Conservation (phyloP, 164 flowering plant species). For the Amborella trichopoda region DNA sequence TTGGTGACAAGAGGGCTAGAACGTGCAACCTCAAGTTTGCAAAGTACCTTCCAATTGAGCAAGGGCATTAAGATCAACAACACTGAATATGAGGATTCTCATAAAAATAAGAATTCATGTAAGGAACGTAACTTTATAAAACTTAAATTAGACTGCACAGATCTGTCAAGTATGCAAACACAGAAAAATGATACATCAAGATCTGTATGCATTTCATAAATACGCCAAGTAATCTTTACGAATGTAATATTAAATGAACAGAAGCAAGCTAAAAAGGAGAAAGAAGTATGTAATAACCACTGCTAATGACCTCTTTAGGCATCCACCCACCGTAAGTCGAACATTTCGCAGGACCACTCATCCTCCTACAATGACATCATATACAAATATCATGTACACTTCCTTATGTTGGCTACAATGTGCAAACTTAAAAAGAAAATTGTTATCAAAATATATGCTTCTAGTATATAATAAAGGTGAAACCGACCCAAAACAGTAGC, state of each 20-base stretch:
- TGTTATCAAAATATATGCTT: not conserved
- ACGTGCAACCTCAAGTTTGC: too few relatives aligned
- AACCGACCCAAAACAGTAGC: not conserved
- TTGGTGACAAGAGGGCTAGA: too few relatives aligned
- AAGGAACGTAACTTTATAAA: too few relatives aligned
- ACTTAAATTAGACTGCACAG: too few relatives aligned
- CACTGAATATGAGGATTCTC: too few relatives aligned
- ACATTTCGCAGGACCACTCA: constrained; percentile 91
- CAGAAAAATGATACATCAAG: constrained; percentile 6
- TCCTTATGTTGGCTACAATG: not conserved
- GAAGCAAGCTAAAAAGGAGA: not conserved
- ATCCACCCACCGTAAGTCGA: constrained; percentile 99
- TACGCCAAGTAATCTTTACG: not conserved
- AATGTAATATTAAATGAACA: not conserved
- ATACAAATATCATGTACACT: not conserved
- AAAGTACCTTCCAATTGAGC: too few relatives aligned
- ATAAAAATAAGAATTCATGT: too few relatives aligned
- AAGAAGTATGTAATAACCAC: too few relatives aligned
- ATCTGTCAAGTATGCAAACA: too few relatives aligned
- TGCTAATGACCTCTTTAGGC: constrained; percentile 90
- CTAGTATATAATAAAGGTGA: not conserved
- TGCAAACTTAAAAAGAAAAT: not conserved
- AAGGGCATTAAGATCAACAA: too few relatives aligned
- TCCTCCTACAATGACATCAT: constrained; percentile 49
- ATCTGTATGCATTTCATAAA: not conserved